These are phyloP conservation scores for Malus sylvestris DNA, from an alignment of 306 rosid genomes.

Conservation along the genomic window DNA sequence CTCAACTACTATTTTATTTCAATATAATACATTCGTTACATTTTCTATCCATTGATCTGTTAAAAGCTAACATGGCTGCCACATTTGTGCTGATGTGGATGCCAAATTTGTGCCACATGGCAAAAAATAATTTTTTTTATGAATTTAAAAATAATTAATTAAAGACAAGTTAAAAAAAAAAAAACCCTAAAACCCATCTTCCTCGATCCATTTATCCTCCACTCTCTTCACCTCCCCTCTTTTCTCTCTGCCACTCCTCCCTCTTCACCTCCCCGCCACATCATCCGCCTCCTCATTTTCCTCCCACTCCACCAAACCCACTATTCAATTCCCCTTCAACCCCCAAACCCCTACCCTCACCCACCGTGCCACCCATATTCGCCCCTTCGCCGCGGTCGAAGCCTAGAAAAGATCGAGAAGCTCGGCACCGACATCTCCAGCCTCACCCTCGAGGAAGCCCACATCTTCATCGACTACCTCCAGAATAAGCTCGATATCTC, in stretches of 20 bases:
- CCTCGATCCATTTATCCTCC: not conserved
- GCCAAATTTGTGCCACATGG: too few species aligned
- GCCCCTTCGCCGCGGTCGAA: constrained; percentile 53
- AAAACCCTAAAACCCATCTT: too few species aligned
- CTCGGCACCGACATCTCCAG: constrained; percentile 52
- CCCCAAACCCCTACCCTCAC: constrained; percentile 16
- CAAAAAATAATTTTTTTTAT: too few species aligned
- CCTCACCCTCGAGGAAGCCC: constrained; percentile 80
- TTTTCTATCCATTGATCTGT: too few species aligned
- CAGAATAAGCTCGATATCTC: constrained; percentile 87
- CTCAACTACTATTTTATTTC: too few species aligned
- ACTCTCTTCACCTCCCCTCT: constrained; percentile 48
- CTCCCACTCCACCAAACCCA: not conserved
- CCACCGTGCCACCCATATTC: constrained; percentile 48
- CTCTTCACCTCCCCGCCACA: constrained; percentile 6
- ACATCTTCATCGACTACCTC: constrained; percentile 67
- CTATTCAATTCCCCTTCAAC: constrained; percentile 33
- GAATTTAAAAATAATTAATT: too few species aligned
- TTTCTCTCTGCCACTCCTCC: constrained; percentile 21
- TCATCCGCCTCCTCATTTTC: constrained; percentile 20
- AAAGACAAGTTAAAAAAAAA: too few species aligned
- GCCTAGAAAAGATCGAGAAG: constrained; percentile 53
- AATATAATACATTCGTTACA: too few species aligned
- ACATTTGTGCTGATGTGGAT: too few species aligned
- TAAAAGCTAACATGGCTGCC: too few species aligned